A percentile compares a stretch with the other conserved stretches of the same genome.
phyloP scores from a whole-genome alignment of 1,284 basidiomycete genomes.

The Papiliotrema terrestris region DNA sequence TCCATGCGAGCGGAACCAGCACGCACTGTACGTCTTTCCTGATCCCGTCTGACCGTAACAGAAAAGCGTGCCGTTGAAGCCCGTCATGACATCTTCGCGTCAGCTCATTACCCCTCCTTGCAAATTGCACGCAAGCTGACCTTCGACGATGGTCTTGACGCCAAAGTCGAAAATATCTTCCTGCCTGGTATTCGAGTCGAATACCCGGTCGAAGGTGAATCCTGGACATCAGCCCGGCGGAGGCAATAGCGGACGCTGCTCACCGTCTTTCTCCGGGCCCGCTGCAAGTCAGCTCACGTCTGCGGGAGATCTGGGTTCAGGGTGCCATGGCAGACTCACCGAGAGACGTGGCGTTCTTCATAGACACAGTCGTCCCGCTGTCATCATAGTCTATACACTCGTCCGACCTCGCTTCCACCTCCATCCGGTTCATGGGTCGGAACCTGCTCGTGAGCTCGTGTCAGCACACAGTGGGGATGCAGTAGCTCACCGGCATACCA shows the following conservation, averaged over 20 bases:
- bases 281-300: slow-evolving; percentile 22
- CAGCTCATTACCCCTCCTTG: slow-evolving; percentile 1
- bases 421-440: slow-evolving; percentile 90
- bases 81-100: slow-evolving; percentile 87
- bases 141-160: slow-evolving; percentile 68
- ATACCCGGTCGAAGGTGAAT: slow-evolving; percentile 96
- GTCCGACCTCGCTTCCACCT: slow-evolving; percentile 83
- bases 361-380: slow-evolving; percentile 73
- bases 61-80: slow-evolving; percentile 98
- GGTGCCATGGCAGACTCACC: slow-evolving; percentile 58
- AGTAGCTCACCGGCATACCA: slow-evolving; percentile 77
- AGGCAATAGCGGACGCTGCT: slow-evolving; percentile 6
- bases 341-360: slow-evolving; percentile 65
- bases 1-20: not conserved
- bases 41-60: slow-evolving; percentile 99
- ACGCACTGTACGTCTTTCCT: slow-evolving; percentile 76
- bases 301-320: not conserved
- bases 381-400: slow-evolving; percentile 80
- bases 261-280: slow-evolving; percentile 49
- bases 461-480: not conserved
- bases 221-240: slow-evolving; percentile 51
- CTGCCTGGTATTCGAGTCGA: slow-evolving; percentile 88
- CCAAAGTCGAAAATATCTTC: slow-evolving; percentile 98
- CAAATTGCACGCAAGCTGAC: slow-evolving; percentile 13
- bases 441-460: slow-evolving; percentile 59